Evolutionary conservation across 306 rosid genomes (phyloP).

Genomic region (Dicorynia guianensis): DNA sequence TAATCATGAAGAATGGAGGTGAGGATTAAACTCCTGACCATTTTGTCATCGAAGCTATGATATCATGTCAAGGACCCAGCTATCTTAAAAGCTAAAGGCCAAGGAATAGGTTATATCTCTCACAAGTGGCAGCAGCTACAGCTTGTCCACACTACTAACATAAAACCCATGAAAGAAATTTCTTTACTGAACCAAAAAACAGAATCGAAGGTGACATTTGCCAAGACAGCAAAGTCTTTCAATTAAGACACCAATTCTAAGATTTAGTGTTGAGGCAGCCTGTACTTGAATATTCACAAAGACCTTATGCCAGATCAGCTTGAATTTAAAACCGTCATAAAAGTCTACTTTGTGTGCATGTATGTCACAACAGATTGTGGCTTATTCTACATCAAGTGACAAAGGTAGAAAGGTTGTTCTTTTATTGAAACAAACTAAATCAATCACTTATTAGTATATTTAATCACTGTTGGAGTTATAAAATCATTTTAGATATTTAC

Average conservation of each 20-base stretch:
- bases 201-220: not conserved
- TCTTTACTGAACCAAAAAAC: not conserved
- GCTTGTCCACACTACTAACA: not conserved
- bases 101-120: no score
- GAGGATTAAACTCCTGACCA: no score
- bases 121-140: not conserved
- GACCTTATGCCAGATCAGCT: conserved; percentile 9
- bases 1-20: no score
- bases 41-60: no score
- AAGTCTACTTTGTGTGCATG: not conserved
- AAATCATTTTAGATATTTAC: no score
- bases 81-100: no score
- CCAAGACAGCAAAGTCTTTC: conserved; percentile 9
- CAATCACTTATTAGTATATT: not conserved
- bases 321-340: not conserved
- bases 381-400: not conserved
- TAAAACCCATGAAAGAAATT: not conserved
- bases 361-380: not conserved
- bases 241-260: not conserved
- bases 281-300: not conserved
- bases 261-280: not conserved
- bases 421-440: conserved; percentile 5
- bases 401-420: not conserved
- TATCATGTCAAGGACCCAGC: no score
- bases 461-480: not conserved